Base-by-base conservation (phyloP, 352 stramenopile genomes). In the Pythium sukuiense region DNA sequence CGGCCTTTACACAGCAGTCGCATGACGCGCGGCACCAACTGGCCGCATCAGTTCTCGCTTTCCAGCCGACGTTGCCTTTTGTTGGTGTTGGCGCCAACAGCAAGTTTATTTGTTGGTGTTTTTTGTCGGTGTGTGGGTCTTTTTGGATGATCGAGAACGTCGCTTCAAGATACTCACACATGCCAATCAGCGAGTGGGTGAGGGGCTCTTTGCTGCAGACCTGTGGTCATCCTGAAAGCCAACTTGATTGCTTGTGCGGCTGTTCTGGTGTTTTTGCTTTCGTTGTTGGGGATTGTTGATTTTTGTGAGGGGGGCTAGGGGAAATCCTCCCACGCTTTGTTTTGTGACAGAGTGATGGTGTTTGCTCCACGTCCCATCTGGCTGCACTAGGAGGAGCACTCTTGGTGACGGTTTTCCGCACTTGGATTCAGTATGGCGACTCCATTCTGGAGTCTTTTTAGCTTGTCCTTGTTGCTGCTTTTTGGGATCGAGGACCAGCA, bases 11-110 rank as follows among this genome's bases (percentile, higher is more conserved):
- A 45, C 37, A 45, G 12, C 37, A 18, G 37, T 45, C 37, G 13
- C 37, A 45, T 45, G 37, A 45, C 37, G 37, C 37, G 12, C 30
- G 30, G 20, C n/a, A 6, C n/a, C 37, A 29, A 26, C 52, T 61
- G 41, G 32, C 57, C 32, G 43, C 62, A 69, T 69, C 54, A 69
- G 62, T 69, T 69, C 62, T 50, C 20, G 7, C 2, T 12, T 63
- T 53, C 62, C 62, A 69, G 55, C 62, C 62, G 62, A 29, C 20
- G 20, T 24, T 45, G 37, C 9, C 13, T n/a, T 11, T 45, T 45
- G 37, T 45, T 45, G 37, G 37, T 18, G 37, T 45, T 45, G 37
- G 13, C 18, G 0, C 37, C 37, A 1, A 16, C 13, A 24, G 9
- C 37, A 45, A 5, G 1, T 45, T 45, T 18, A 13, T 45, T 24